These are phyloP conservation scores for Fremontodendron californicum DNA, from an alignment of 345 rosid genomes.

Conservation along the genomic window DNA sequence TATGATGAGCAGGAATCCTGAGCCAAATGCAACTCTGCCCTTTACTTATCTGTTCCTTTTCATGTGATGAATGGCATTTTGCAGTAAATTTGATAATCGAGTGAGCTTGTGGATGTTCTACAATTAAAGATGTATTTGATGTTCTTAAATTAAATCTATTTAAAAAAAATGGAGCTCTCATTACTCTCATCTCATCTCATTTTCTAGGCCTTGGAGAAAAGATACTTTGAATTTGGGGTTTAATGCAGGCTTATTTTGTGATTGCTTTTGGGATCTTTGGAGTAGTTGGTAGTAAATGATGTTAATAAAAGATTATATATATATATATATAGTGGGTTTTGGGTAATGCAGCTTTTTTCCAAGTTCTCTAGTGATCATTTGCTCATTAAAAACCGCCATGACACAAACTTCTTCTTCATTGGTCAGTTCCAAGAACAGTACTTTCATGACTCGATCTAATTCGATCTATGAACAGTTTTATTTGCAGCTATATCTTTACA, in stretches of 20 bases:
- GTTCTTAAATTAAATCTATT: no score
- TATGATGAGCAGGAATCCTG: background rate
- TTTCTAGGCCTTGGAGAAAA: no score
- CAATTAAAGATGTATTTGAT: no score
- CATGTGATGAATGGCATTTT: background rate
- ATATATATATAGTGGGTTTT: background rate
- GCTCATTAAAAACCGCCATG: background rate
- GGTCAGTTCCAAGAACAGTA: background rate
- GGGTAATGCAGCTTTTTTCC: background rate
- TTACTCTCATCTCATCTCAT: no score
- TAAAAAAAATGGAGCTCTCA: no score
- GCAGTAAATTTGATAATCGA: no score
- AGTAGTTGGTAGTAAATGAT: background rate
- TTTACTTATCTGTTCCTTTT: background rate
- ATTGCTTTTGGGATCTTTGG: no score
- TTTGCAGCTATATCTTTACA: no score
- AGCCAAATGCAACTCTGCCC: background rate
- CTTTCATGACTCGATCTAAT: no score
- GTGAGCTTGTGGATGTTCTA: no score
- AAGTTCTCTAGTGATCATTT: background rate
- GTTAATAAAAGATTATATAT: background rate
- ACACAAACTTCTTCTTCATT: background rate
- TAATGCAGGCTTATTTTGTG: background rate
- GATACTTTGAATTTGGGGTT: background rate
- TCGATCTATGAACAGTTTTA: no score